Conservation (phyloP, 208 protist genomes). For the Acanthamoeba lugdunensis region DNA sequence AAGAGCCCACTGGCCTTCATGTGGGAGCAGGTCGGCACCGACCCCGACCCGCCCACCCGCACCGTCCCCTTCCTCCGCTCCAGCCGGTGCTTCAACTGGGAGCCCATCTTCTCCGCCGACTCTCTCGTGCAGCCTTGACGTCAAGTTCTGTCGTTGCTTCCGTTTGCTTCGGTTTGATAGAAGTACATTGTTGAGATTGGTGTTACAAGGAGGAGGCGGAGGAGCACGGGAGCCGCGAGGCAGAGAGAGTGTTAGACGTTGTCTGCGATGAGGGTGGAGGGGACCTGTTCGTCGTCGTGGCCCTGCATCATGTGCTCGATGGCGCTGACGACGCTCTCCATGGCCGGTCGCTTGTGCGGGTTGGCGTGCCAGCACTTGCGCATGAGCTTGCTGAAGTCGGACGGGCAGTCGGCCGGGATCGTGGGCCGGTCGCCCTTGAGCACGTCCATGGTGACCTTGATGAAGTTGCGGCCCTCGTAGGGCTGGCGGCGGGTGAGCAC, state of each 20-base stretch:
- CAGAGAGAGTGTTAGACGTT: background rate
- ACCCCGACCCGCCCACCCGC: background rate
- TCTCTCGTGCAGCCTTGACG: background rate
- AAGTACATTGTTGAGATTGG: no score
- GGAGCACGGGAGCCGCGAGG: no score
- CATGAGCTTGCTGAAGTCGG: slow-evolving; percentile 42
- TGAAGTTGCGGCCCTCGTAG: slow-evolving; percentile 24
- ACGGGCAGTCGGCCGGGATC: slow-evolving; percentile 13
- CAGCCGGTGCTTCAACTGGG: background rate
- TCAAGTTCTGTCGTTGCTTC: no score
- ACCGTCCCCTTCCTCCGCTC: background rate
- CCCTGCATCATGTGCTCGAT: slow-evolving; percentile 22
- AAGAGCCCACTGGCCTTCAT: background rate
- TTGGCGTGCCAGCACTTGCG: slow-evolving; percentile 40
- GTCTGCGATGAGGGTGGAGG: background rate
- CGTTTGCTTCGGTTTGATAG: no score
- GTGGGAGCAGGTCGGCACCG: background rate
- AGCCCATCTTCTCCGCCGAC: background rate
- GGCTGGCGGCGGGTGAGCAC: slow-evolving; percentile 79
- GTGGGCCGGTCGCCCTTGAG: slow-evolving; percentile 30
- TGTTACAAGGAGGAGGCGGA: no score
- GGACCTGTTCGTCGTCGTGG: slow-evolving; percentile 6
- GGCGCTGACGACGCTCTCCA: background rate
- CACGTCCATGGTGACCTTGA: slow-evolving; percentile 28
- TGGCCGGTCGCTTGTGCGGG: slow-evolving; percentile 7